Evolutionary conservation across 495 filamentous ascomycete species (phyloP).

Genomic region (Lophiostoma macrostomum): DNA sequence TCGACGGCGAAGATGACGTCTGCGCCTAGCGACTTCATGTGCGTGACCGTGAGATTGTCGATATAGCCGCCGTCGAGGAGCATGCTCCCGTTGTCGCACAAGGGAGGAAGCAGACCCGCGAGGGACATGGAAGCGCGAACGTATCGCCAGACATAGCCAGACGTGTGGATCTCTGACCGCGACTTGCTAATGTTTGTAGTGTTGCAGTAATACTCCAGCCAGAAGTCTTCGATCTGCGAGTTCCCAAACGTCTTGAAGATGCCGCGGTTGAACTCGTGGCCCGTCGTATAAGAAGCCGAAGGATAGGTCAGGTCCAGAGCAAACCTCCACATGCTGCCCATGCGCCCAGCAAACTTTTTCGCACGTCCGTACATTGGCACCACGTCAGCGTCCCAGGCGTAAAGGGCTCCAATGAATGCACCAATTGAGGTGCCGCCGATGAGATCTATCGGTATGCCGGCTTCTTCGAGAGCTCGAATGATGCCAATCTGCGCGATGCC

Average conservation of each 20-base stretch:
- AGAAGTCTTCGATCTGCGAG: constrained; percentile 96
- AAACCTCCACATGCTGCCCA: constrained; percentile 97
- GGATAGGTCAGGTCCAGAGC: constrained; percentile 94
- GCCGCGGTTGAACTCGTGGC: constrained; percentile 97
- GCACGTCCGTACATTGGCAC: constrained; percentile 94
- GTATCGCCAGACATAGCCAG: constrained; percentile 95
- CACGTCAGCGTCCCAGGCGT: constrained; percentile 93
- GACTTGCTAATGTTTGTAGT: constrained; percentile 95
- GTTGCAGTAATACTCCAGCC: constrained; percentile 98
- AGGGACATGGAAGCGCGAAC: constrained; percentile 94
- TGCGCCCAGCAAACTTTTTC: constrained; percentile 94
- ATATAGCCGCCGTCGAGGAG: constrained; percentile 94
- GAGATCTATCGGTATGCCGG: constrained; percentile 93
- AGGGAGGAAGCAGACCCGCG: constrained; percentile 84
- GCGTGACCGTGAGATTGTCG: constrained; percentile 92
- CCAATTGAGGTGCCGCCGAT: constrained; percentile 96
- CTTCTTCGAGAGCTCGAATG: constrained; percentile 92
- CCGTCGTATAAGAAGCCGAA: constrained; percentile 87
- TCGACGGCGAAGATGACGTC: constrained; percentile 95
- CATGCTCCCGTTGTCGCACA: constrained; percentile 96
- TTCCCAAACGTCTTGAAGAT: constrained; percentile 99
- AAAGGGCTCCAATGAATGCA: constrained; percentile 93
- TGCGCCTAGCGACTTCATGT: constrained; percentile 92
- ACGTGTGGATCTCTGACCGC: constrained; percentile 84
- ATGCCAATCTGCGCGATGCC: constrained; percentile 90